These are phyloP conservation scores for Nicotiana attenuata DNA, from an alignment of 257 asterid genomes.

Conservation along the genomic window DNA sequence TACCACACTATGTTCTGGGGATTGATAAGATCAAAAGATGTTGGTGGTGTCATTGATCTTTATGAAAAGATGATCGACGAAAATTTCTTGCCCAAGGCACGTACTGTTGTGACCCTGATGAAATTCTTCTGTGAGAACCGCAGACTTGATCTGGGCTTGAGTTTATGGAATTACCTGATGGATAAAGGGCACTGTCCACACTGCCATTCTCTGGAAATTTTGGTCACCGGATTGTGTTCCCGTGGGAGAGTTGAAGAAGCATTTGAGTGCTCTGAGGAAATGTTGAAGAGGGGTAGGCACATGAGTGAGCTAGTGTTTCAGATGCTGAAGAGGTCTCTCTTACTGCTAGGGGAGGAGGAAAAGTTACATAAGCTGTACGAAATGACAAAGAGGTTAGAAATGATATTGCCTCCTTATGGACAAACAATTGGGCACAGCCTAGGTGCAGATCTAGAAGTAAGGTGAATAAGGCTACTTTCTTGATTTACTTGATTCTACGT, in stretches of 20 bases:
- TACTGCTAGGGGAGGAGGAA: conserved; percentile 43
- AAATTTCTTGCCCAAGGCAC: conserved; percentile 58
- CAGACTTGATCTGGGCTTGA: conserved; percentile 57
- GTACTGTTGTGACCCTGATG: conserved; percentile 70
- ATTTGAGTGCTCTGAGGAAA: conserved; percentile 53
- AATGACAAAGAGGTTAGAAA: conserved; percentile 42
- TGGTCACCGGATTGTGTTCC: conserved; percentile 77
- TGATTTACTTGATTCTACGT: neutral
- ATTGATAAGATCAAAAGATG: conserved; percentile 47
- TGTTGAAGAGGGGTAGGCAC: conserved; percentile 66
- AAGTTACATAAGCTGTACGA: conserved; percentile 35
- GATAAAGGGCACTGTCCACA: conserved; percentile 85
- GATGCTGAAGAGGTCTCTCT: conserved; percentile 53
- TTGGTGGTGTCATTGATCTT: conserved; percentile 47
- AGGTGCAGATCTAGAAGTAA: neutral
- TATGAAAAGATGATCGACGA: conserved; percentile 50
- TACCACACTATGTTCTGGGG: conserved; percentile 76
- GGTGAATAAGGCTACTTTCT: neutral
- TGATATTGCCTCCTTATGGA: conserved; percentile 37
- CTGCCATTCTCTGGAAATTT: conserved; percentile 65
- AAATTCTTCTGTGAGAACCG: conserved; percentile 65
- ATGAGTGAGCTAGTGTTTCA: conserved; percentile 43
- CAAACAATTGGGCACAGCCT: conserved; percentile 16
- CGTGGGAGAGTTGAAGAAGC: conserved; percentile 74
- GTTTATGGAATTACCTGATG: conserved; percentile 67